These are phyloP conservation scores for Aspergillus sp. DNA, from an alignment of 2,329 filamentous ascomycete species.

Conservation along the genomic window DNA sequence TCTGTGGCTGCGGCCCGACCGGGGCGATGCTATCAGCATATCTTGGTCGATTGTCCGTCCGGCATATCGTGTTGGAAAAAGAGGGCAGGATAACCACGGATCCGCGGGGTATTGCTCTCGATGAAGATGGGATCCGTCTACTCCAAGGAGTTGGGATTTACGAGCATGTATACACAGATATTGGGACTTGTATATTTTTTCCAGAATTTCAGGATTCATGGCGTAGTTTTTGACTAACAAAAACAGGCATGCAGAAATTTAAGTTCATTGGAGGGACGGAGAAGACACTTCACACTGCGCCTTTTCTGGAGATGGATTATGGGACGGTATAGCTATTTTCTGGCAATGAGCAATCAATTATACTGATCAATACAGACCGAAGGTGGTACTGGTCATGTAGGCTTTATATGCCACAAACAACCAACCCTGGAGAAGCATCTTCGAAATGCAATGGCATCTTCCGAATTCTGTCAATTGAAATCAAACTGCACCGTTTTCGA, in stretches of 20 bases:
- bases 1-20: slow-evolving; percentile 29
- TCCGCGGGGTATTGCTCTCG: slow-evolving; percentile 27
- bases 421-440: slow-evolving; percentile 22
- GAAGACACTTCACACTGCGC: slow-evolving; percentile 10
- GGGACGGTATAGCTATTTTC: slow-evolving; percentile 8
- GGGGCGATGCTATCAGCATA: slow-evolving; percentile 25
- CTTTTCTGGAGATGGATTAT: slow-evolving; percentile 20
- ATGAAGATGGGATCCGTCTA: slow-evolving; percentile 27
- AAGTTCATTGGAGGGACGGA: slow-evolving; percentile 20
- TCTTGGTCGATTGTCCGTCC: slow-evolving; percentile 16
- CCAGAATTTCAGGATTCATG: not conserved
- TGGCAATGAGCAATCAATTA: not conserved
- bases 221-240: not conserved
- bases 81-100: slow-evolving; percentile 25
- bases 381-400: slow-evolving; percentile 24
- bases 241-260: slow-evolving; percentile 14
- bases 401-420: slow-evolving; percentile 25
- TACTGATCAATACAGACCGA: slow-evolving; percentile 10
- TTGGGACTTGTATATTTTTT: slow-evolving; percentile 16
- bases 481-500: slow-evolving; percentile 10
- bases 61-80: slow-evolving; percentile 24
- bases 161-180: slow-evolving; percentile 18
- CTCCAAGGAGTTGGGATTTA: slow-evolving; percentile 26
- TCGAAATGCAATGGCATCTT: slow-evolving; percentile 7
- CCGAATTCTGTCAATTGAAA: slow-evolving; percentile 8